A percentile compares a stretch with the other conserved stretches of the same genome.
Evolutionary conservation across 2,329 filamentous ascomycete species (phyloP).

Genomic region (Tolypocladium tropicale): DNA sequence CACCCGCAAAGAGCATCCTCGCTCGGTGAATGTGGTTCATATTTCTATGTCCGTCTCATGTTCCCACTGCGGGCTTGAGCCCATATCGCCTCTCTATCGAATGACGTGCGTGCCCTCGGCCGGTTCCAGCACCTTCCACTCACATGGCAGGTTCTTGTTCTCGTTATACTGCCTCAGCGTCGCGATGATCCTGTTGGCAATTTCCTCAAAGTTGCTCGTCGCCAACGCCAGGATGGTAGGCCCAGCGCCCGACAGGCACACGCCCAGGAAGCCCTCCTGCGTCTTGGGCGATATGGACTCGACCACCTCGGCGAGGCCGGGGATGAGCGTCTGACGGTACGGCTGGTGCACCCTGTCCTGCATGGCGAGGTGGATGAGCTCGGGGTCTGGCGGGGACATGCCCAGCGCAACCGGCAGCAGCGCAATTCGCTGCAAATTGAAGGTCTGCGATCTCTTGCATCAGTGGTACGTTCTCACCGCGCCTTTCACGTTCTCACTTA

Average conservation of each 20-base stretch:
- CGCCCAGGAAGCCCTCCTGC: constrained; percentile 81
- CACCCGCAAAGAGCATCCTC: too few relatives aligned
- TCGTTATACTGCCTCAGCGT: constrained; percentile 54
- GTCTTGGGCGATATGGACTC: constrained; percentile 80
- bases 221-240: constrained; percentile 91
- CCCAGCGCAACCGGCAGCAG: constrained; percentile 83
- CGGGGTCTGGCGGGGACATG: constrained; percentile 79
- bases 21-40: not conserved
- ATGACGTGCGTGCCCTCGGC: constrained; percentile 57
- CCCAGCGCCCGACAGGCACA: constrained; percentile 89
- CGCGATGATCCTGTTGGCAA: constrained; percentile 68
- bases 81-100: constrained; percentile 10
- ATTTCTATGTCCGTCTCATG: not conserved
- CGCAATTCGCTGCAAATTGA: constrained; percentile 91
- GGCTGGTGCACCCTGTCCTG: constrained; percentile 98
- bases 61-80: not conserved
- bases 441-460: constrained; percentile 39
- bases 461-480: not conserved
- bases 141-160: constrained; percentile 61
- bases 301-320: constrained; percentile 82
- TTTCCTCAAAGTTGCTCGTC: constrained; percentile 78
- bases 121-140: constrained; percentile 81
- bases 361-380: constrained; percentile 96
- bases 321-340: constrained; percentile 85
- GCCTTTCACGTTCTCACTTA: constrained; percentile 31